Percentiles rank a stretch among this genome's conserved stretches.
These are phyloP conservation scores for Fraxinus quadrangulata DNA, from an alignment of 257 asterid genomes.

Conservation along the genomic window DNA sequence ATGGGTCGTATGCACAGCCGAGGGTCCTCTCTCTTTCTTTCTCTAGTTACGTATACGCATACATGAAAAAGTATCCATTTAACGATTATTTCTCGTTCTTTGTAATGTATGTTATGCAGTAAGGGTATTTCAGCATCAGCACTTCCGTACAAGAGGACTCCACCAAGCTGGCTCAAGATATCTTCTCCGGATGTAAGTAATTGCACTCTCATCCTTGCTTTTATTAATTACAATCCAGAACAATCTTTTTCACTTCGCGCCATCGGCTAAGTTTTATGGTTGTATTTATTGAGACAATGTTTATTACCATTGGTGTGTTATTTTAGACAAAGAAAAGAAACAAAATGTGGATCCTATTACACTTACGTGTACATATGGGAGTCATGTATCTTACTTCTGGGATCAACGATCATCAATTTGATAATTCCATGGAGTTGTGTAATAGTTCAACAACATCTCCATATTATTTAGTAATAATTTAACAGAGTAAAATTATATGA, in stretches of 20 bases:
- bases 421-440: background rate
- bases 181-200: slow-evolving; percentile 53
- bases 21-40: slow-evolving; percentile 46
- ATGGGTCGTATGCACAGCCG: slow-evolving; percentile 97
- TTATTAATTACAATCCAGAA: background rate
- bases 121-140: slow-evolving; percentile 91
- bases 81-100: too few relatives aligned
- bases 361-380: background rate
- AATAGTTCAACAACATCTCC: background rate
- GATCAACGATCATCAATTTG: background rate
- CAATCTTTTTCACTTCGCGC: background rate
- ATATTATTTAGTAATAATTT: background rate
- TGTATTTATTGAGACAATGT: background rate
- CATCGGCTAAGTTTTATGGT: background rate
- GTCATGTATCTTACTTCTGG: background rate
- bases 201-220: background rate
- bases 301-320: background rate
- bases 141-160: slow-evolving; percentile 82
- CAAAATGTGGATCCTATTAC: background rate
- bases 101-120: slow-evolving; percentile 34
- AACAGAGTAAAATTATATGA: too few relatives aligned
- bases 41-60: background rate
- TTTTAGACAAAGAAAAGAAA: background rate
- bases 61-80: background rate
- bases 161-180: slow-evolving; percentile 86